These are phyloP conservation scores for Phoenix dactylifera DNA, from an alignment of 176 grass and related monocot species.

Conservation along the genomic window DNA sequence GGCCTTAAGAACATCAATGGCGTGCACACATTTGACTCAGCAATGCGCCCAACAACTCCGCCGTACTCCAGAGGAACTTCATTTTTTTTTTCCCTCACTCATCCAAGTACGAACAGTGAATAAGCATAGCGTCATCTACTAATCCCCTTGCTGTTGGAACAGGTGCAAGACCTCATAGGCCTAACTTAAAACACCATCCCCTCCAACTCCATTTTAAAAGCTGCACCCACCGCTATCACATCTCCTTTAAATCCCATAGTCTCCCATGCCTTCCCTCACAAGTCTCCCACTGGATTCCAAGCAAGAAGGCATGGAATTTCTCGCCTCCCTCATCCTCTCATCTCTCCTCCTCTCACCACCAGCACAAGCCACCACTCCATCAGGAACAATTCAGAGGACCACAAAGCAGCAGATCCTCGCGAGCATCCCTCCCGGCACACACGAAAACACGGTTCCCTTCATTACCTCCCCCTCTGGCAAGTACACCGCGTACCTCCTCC, in stretches of 20 bases:
- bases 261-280: not conserved
- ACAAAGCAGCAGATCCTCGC: constrained; percentile 80
- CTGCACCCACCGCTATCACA: not conserved
- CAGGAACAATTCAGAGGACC: constrained; percentile 43
- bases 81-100: no score
- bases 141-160: constrained; percentile 25
- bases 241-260: not conserved
- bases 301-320: constrained; percentile 10
- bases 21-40: no score
- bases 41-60: no score
- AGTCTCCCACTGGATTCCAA: not conserved
- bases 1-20: no score
- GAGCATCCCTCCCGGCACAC: constrained; percentile 31
- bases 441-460: constrained; percentile 40
- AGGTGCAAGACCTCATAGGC: constrained; percentile 3
- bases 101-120: no score
- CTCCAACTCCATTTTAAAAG: no score
- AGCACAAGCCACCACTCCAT: not conserved
- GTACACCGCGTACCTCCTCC: constrained; percentile 54
- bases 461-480: constrained; percentile 59
- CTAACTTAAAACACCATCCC: no score
- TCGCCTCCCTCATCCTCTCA: constrained; percentile 12
- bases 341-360: constrained; percentile 1
- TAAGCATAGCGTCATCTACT: not conserved
- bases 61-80: no score